Evolutionary conservation across 768 basidiomycete species (phyloP).

Genomic region (Lactarius evosmus): DNA sequence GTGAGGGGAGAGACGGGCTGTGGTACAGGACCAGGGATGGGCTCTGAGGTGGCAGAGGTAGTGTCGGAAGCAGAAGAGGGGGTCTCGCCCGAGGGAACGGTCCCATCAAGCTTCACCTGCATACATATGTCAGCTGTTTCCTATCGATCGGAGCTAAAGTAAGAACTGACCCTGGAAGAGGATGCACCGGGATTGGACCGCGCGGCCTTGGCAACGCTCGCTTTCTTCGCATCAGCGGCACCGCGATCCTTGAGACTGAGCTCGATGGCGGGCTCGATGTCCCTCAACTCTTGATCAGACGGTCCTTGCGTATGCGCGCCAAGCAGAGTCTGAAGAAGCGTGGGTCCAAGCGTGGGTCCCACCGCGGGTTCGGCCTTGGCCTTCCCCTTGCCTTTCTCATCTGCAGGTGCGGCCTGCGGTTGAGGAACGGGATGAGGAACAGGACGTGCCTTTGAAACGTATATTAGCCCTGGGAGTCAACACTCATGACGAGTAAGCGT

Average conservation of each 20-base stretch:
- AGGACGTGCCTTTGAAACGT: background rate
- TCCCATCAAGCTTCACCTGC: conserved; percentile 4
- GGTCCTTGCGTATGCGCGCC: background rate
- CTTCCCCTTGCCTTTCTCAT: conserved; percentile 6
- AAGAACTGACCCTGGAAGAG: conserved; percentile 8
- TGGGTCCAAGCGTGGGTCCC: background rate
- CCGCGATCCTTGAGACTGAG: conserved; percentile 22
- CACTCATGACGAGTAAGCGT: background rate
- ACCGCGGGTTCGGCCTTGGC: background rate
- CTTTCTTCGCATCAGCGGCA: conserved; percentile 3
- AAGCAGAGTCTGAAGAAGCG: background rate
- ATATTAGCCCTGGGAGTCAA: background rate
- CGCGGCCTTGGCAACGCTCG: background rate
- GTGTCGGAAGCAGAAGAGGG: background rate
- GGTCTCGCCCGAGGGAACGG: background rate
- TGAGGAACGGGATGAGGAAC: background rate
- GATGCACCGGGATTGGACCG: conserved; percentile 8
- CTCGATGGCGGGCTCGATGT: conserved; percentile 11
- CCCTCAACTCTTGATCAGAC: conserved; percentile 12
- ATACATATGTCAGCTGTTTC: background rate
- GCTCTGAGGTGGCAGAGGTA: background rate
- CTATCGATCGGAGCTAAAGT: background rate
- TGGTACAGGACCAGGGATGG: background rate
- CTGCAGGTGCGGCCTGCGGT: background rate
- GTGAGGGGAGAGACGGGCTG: conserved; percentile 14